Base-by-base conservation (phyloP, 148 eudicot genomes). In the Rhododendron henanense region DNA sequence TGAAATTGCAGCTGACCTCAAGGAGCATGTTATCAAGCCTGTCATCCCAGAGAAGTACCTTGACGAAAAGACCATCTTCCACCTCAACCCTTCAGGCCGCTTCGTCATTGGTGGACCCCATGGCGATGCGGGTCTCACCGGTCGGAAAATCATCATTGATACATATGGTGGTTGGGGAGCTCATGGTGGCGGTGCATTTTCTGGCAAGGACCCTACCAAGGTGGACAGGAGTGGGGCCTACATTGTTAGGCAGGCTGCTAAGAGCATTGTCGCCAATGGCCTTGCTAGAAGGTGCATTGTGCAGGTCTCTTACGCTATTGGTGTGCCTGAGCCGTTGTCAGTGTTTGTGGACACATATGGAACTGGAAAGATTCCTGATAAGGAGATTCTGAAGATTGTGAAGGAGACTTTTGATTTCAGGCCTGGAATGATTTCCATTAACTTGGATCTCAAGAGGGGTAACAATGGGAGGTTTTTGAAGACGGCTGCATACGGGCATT, bases 271-370 rank as follows among this genome's bases (percentile, higher is more conserved):
- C 3, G 86, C 88, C 48, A 84, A 55, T 37, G 86, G 86, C 69
- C 88, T 87, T 69, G 88, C 88, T n/a, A 69, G 88, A 2, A 78
- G 88, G 83, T 87, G 88, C 86, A 78, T 87, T 10, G 88, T 87
- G 37, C 88, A 87, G 63, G 88, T 87, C 69, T 87, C 88, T 1
- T 87, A 87, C 25, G 86, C 88, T 25, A 87, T 87, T 41, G 88
- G 88, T 63, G 86, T 87, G 45, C 86, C 88, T 14, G 88, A 87
- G 88, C 88, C 88, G 13, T 83, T 87, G 61, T 87, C 88, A 1
- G 86, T 87, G 31, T 87, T 87, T 78, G 88, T 87, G 13, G 88
- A 87, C 55, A 47, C 88, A 45, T 87, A 87, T n/a, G 88, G 88
- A 23, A 87, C 88, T 0, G 88, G 88, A 11, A 87, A 78, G 86